These are phyloP conservation scores for Colletotrichum tropicale DNA, from an alignment of 2,329 filamentous ascomycete species.

Conservation along the genomic window DNA sequence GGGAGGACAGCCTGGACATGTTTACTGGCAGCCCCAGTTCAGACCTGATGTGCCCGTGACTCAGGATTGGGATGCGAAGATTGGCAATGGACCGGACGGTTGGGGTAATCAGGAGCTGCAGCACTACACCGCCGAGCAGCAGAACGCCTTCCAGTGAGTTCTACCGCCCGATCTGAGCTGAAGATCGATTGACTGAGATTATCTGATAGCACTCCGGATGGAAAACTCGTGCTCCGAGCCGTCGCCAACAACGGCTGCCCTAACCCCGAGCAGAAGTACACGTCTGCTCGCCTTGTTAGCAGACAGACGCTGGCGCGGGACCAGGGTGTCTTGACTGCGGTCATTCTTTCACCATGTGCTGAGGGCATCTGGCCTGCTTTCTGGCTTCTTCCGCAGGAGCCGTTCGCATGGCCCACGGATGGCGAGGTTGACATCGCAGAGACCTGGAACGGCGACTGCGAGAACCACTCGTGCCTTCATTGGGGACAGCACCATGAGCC, in stretches of 20 bases:
- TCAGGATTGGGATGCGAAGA: slow-evolving; percentile 58
- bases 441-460: slow-evolving; percentile 62
- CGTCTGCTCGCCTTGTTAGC: slow-evolving; percentile 60
- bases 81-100: slow-evolving; percentile 59
- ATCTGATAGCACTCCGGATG: slow-evolving; percentile 43
- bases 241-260: slow-evolving; percentile 40
- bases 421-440: slow-evolving; percentile 67
- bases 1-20: slow-evolving; percentile 5
- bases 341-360: slow-evolving; percentile 56
- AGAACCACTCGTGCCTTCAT: slow-evolving; percentile 63
- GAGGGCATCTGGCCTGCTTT: slow-evolving; percentile 66
- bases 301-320: slow-evolving; percentile 54
- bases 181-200: not conserved
- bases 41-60: slow-evolving; percentile 48
- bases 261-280: slow-evolving; percentile 49
- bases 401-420: slow-evolving; percentile 63
- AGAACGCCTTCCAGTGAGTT: slow-evolving; percentile 57
- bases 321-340: slow-evolving; percentile 56
- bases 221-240: slow-evolving; percentile 57
- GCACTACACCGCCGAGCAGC: slow-evolving; percentile 54
- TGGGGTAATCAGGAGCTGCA: slow-evolving; percentile 68
- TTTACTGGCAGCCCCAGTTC: slow-evolving; percentile 61
- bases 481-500: slow-evolving; percentile 62
- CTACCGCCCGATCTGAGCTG: not conserved
- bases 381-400: slow-evolving; percentile 63